These are phyloP conservation scores for Boletus subparvulus DNA, from an alignment of 768 basidiomycete genomes.

Conservation along the genomic window DNA sequence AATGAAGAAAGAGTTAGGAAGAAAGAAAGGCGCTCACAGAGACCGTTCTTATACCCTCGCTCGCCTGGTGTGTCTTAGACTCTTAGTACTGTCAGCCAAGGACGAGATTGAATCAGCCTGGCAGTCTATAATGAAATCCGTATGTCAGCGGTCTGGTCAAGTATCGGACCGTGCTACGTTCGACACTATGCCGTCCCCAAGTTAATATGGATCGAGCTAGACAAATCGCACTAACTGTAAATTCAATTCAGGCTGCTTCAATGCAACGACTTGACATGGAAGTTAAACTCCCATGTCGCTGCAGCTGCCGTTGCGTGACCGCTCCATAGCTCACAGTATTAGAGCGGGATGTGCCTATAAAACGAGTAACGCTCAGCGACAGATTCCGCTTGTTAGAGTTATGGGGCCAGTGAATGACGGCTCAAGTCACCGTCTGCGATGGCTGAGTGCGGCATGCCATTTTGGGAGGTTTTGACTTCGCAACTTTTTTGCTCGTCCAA, in stretches of 20 bases:
- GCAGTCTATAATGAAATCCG: conserved; percentile 10
- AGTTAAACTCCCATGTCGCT: neutral
- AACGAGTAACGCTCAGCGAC: neutral
- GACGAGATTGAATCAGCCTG: conserved; percentile 10
- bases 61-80: neutral
- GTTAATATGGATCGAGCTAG: no score
- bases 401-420: no score
- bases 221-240: neutral
- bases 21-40: conserved; percentile 16
- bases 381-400: neutral
- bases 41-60: conserved; percentile 21
- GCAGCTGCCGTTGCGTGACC: neutral
- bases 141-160: neutral
- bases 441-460: neutral
- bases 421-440: neutral
- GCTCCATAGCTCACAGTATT: neutral
- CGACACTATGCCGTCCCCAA: no score
- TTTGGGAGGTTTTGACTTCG: conserved; percentile 3
- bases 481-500: neutral
- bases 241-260: neutral
- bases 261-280: neutral
- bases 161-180: neutral
- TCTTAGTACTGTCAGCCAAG: conserved; percentile 21
- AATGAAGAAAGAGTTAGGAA: conserved; percentile 38
- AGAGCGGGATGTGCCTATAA: neutral